These are phyloP conservation scores for Quercus dentata DNA, from an alignment of 306 rosid species.

Conservation along the genomic window DNA sequence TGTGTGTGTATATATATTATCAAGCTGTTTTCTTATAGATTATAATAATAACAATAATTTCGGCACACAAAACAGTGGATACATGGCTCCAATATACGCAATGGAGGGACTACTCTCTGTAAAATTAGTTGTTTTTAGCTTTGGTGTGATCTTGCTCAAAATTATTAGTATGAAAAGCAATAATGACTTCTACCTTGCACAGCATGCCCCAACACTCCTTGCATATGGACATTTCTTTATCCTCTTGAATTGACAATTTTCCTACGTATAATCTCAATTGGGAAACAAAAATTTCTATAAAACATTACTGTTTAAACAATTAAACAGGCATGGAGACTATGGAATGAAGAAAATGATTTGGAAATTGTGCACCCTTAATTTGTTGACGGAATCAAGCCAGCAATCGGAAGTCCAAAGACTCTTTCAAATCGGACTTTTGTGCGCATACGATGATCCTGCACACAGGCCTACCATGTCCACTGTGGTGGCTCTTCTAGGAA, in stretches of 20 bases:
- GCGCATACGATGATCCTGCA: slow-evolving; percentile 51
- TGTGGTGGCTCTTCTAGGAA: slow-evolving; percentile 39
- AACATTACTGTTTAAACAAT: neutral
- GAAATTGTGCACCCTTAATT: slow-evolving; percentile 39
- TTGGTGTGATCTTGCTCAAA: slow-evolving; percentile 42
- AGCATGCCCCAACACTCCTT: slow-evolving; percentile 34
- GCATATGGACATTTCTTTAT: slow-evolving; percentile 16
- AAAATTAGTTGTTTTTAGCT: slow-evolving; percentile 44
- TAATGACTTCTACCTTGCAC: slow-evolving; percentile 21
- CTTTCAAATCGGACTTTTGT: slow-evolving; percentile 48
- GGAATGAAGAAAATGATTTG: slow-evolving; percentile 40
- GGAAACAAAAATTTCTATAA: neutral
- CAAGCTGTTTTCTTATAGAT: too few species aligned
- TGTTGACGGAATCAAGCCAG: slow-evolving; percentile 15
- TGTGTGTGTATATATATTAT: too few species aligned
- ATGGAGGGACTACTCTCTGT: slow-evolving; percentile 38
- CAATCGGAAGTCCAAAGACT: slow-evolving; percentile 28
- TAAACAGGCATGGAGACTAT: slow-evolving; percentile 53
- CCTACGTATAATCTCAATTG: neutral
- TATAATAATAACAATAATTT: too few species aligned
- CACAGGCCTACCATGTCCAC: slow-evolving; percentile 53
- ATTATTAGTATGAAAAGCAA: slow-evolving; percentile 38
- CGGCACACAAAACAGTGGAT: slow-evolving; percentile 27
- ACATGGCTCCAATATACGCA: slow-evolving; percentile 54
- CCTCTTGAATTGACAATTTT: neutral